A percentile compares a stretch with the other conserved stretches of the same genome.
Evolutionary conservation across 1,139 yeast species (phyloP).

Genomic region (Hanseniaspora sp.): DNA sequence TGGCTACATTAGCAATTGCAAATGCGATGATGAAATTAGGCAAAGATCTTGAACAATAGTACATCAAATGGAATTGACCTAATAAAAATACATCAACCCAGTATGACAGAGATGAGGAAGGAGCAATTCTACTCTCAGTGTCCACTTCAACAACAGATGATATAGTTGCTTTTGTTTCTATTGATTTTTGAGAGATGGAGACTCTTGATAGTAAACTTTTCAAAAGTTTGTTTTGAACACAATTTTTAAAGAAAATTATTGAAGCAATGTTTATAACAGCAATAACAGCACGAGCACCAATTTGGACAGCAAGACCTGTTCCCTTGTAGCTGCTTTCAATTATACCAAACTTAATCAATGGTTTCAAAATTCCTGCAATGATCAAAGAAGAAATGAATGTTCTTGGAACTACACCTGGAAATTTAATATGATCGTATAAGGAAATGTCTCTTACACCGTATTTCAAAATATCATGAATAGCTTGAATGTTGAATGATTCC

Average conservation of each 20-base stretch:
- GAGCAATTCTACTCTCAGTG: constrained; percentile 8
- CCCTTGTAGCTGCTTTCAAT: constrained; percentile 14
- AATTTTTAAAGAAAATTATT: constrained; percentile 29
- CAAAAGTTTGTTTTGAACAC: constrained; percentile 22
- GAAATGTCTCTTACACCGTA: constrained; percentile 44
- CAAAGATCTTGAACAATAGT: constrained; percentile 66
- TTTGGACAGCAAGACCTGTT: constrained; percentile 39
- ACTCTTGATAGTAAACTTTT: constrained; percentile 13
- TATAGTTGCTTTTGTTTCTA: background rate
- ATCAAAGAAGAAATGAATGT: constrained; percentile 67
- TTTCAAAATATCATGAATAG: constrained; percentile 67
- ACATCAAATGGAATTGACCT: constrained; percentile 70
- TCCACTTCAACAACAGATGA: background rate
- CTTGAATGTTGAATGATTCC: constrained; percentile 86
- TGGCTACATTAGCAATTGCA: constrained; percentile 54
- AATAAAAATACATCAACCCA: constrained; percentile 52
- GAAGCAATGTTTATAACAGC: constrained; percentile 41
- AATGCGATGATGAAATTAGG: constrained; percentile 72
- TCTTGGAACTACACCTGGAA: constrained; percentile 86
- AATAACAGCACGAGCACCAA: constrained; percentile 41
- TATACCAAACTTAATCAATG: constrained; percentile 24
- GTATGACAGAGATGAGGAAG: constrained; percentile 30
- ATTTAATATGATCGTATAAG: constrained; percentile 59
- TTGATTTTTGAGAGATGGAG: background rate
- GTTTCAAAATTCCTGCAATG: constrained; percentile 38